Percentiles rank a stretch among this genome's conserved stretches.
These are phyloP conservation scores for Venturia oleaginea DNA, from an alignment of 2,329 filamentous ascomycete genomes.

Conservation along the genomic window DNA sequence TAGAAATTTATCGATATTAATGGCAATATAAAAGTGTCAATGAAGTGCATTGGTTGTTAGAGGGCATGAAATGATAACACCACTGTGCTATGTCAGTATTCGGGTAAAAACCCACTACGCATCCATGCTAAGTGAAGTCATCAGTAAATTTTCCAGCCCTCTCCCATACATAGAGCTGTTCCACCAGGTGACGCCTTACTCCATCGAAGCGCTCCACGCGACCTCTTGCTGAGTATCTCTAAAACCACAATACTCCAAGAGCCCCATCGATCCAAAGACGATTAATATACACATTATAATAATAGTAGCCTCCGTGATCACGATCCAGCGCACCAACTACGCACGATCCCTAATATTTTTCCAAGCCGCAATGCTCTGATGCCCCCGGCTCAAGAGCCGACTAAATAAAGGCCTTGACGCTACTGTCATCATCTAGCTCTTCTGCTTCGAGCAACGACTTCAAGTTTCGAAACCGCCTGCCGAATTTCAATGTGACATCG, in stretches of 20 bases:
- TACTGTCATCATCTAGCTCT: not conserved
- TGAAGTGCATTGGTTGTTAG: too few relatives aligned
- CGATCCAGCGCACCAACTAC: not conserved
- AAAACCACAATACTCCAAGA: not conserved
- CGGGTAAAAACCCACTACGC: too few relatives aligned
- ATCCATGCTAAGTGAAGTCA: too few relatives aligned
- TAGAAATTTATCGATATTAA: too few relatives aligned
- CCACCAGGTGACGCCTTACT: not conserved
- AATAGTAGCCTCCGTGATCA: not conserved
- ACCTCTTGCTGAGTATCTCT: not conserved
- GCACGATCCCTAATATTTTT: not conserved
- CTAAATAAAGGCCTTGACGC: not conserved
- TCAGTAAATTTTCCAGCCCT: not conserved
- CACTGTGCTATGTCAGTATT: too few relatives aligned
- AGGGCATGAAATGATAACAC: too few relatives aligned
- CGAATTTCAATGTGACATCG: not conserved
- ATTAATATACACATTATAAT: constrained; percentile 3
- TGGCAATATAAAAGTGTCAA: too few relatives aligned
- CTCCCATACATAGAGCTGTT: not conserved
- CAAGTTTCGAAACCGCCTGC: not conserved
- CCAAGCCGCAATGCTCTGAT: not conserved
- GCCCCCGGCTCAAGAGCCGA: too few relatives aligned
- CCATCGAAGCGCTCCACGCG: not conserved
- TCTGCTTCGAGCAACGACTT: not conserved
- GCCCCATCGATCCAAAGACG: not conserved